These are phyloP conservation scores for Knufia fluminis DNA, from an alignment of 2,329 filamentous ascomycete species.

Conservation along the genomic window DNA sequence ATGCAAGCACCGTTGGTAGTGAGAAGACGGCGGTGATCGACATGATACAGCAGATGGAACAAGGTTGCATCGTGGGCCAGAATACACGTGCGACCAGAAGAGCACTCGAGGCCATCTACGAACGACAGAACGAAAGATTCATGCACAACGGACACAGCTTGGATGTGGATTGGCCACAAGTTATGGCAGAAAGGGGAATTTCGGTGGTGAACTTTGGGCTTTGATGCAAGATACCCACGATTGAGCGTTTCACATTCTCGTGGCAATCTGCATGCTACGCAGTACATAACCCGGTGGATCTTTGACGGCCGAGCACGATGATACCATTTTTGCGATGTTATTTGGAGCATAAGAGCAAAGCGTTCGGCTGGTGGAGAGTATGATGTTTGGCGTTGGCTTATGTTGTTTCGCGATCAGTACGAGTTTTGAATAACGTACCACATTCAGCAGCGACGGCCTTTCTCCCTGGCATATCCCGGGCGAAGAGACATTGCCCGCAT, in stretches of 20 bases:
- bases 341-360: not conserved
- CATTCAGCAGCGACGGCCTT: too few species aligned
- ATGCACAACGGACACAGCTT: conserved; percentile 32
- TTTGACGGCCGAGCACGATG: not conserved
- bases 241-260: not conserved
- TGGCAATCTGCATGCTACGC: not conserved
- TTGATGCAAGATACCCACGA: not conserved
- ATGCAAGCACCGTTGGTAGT: conserved; percentile 31
- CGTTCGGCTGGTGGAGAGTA: not conserved
- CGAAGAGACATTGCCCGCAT: too few species aligned
- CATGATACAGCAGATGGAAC: conserved; percentile 41
- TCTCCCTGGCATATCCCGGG: too few species aligned
- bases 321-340: conserved; percentile 4
- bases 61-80: conserved; percentile 41
- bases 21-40: conserved; percentile 41
- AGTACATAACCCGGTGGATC: not conserved
- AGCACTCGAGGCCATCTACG: conserved; percentile 40
- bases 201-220: conserved; percentile 43
- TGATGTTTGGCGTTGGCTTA: not conserved
- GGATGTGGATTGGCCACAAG: conserved; percentile 43
- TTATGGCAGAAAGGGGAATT: conserved; percentile 38
- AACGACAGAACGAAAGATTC: conserved; percentile 37
- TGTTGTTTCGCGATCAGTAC: too few species aligned
- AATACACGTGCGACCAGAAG: conserved; percentile 39
- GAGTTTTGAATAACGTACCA: too few species aligned